These are phyloP conservation scores for Colletotrichum sp. DNA, from an alignment of 2,329 filamentous ascomycete genomes.

Conservation along the genomic window DNA sequence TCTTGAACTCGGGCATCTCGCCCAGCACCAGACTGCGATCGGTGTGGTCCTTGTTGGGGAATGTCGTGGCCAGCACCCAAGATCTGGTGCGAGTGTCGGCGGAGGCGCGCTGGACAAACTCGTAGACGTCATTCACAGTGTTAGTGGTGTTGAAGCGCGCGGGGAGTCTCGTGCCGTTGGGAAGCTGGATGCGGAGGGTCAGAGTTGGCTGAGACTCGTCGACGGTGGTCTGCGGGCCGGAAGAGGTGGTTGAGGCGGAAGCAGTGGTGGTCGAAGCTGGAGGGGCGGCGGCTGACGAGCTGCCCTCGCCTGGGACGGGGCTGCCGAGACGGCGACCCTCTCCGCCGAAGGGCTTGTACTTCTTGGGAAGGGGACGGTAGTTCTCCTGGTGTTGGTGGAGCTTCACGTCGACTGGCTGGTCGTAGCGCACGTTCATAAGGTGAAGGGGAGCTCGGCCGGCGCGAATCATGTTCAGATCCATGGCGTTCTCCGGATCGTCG, in stretches of 20 bases:
- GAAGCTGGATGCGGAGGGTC: constrained; percentile 77
- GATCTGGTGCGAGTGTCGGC: constrained; percentile 59
- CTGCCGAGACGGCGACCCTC: constrained; percentile 77
- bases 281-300: constrained; percentile 14
- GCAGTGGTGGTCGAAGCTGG: constrained; percentile 27
- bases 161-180: constrained; percentile 77
- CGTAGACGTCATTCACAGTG: constrained; percentile 79
- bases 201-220: constrained; percentile 72
- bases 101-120: constrained; percentile 72
- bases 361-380: constrained; percentile 74
- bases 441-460: constrained; percentile 77
- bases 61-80: constrained; percentile 82
- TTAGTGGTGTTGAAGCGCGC: constrained; percentile 82
- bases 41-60: constrained; percentile 80
- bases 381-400: constrained; percentile 78
- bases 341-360: constrained; percentile 78
- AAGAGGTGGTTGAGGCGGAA: constrained; percentile 33
- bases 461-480: constrained; percentile 77
- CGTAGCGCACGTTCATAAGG: constrained; percentile 76
- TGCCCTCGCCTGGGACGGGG: constrained; percentile 68
- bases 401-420: constrained; percentile 80
- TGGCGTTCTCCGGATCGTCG: constrained; percentile 77
- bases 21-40: constrained; percentile 66
- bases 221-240: constrained; percentile 39
- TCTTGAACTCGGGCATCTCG: constrained; percentile 69